Evolutionary conservation across 2,329 filamentous ascomycete species (phyloP), one percentile per base, ranked within the genome.

Genomic region (Aspergillus japonicus): DNA sequence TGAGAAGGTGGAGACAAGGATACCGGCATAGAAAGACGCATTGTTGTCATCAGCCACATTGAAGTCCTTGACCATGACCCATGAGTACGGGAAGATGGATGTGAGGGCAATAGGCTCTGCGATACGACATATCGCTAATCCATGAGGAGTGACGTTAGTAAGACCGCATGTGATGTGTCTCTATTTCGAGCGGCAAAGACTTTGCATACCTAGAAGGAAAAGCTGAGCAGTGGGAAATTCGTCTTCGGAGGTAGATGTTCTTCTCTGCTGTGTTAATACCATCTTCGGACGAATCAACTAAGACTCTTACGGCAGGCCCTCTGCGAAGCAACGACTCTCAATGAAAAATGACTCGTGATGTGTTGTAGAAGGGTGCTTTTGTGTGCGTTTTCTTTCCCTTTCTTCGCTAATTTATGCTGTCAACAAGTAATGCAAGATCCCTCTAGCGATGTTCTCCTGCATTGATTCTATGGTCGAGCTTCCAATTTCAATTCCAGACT

Each of bases 71-170:
- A 94, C 88, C 67, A 94, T 87, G 61, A 89, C 85, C 89, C 90
- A 96, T 61, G 91, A 91, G 76, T 96, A 97, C 21, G 93, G 93
- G 69, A 94, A 96, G 76, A 96, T 95, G 71, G 91, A 95, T 1
- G 92, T 96, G 64, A 97, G 85, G 54, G 93, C 92, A 68, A 97
- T 94, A 23, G 93, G 93, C 77, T 97, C 93, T 56, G 92, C 91
- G 66, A 97, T 86, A 64, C 93, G 91, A 72, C 96, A 93, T 81
- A 96, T 91, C 74, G 92, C 92, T 96, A 52, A 42, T 52, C 7
- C 26, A 29, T 29, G 12, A 52, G 69, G 29, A 50, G 33, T 29
- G n/a, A 24, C 5, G 19, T 47, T 11, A 64, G 44, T 33, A 31
- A 23, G 14, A 14, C 19, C 39, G 44, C 5, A 26, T 29, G n/a